Evolutionary conservation across 1,284 basidiomycete species (phyloP), one percentile per base, ranked within the genome.

Genomic region (Taiwanofungus camphoratus): DNA sequence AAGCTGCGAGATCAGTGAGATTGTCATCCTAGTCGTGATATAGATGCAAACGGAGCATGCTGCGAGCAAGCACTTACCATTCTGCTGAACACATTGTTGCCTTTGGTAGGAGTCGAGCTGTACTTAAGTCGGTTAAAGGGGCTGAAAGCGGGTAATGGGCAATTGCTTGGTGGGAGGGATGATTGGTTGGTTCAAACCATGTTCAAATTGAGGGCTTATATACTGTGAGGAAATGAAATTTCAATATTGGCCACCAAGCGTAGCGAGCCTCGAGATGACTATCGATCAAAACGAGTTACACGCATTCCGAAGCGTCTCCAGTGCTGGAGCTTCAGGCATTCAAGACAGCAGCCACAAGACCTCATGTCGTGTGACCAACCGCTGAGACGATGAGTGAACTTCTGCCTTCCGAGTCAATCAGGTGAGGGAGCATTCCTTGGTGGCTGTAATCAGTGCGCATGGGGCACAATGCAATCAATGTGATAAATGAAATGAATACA

Each of bases 81-180:
- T 61, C 59, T 26, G 54, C 49, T 39, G 54, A 44, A 45, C 59
- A 60, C 58, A 60, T 41, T 34, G 39, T 32, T 23, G 21, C 16
- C 22, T 16, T 12, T n/a, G n/a, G n/a, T n/a, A n/a, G n/a, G n/a
- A n/a, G n/a, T n/a, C n/a, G n/a, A n/a, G n/a, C n/a, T n/a, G n/a
- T n/a, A n/a, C n/a, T n/a, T n/a, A n/a, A n/a, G n/a, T n/a, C n/a
- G n/a, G n/a, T n/a, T n/a, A n/a, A n/a, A n/a, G n/a, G n/a, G n/a
- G n/a, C n/a, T n/a, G n/a, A n/a, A n/a, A n/a, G n/a, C n/a, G n/a
- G 30, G 23, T 13, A 21, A 8, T 44, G 29, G 5, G n/a, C n/a
- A 24, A 32, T 13, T 40, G 18, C 13, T 6, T 19, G 4, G 24
- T 3, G 21, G 6, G 22, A 30, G 23, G 11, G 41, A 21, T 26